These are phyloP conservation scores for Candolleomyces eurysporus DNA, from an alignment of 768 basidiomycete species.

Conservation along the genomic window DNA sequence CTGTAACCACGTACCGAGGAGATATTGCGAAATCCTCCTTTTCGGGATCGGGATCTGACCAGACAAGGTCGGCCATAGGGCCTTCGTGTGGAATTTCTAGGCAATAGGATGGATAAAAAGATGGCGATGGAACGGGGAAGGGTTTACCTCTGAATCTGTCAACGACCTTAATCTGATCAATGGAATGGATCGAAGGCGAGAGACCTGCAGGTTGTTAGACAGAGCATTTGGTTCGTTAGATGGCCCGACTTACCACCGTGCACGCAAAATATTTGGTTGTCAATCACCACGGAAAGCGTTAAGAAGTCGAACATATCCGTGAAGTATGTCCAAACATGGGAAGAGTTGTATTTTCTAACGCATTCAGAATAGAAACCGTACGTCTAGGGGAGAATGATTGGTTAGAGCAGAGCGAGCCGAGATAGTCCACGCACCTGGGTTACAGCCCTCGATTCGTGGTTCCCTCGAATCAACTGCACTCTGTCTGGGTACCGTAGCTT, in stretches of 20 bases:
- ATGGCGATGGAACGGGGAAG: neutral
- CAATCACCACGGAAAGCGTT: constrained; percentile 95
- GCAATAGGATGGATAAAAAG: constrained; percentile 5
- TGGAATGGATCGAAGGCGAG: constrained; percentile 97
- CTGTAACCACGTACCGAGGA: constrained; percentile 64
- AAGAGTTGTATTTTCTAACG: constrained; percentile 92
- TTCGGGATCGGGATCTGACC: constrained; percentile 99
- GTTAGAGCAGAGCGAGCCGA: constrained; percentile 21
- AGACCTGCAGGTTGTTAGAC: constrained; percentile 54
- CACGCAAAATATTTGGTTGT: constrained; percentile 98
- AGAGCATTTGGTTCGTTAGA: constrained; percentile 11
- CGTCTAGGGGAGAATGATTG: constrained; percentile 52
- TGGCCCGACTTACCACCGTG: constrained; percentile 73
- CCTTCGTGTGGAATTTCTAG: constrained; percentile 98
- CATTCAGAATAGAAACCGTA: constrained; percentile 99
- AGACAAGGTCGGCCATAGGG: constrained; percentile 99
- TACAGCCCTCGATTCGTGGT: constrained; percentile 96
- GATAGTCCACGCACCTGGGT: constrained; percentile 67
- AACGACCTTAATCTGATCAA: constrained; percentile 99
- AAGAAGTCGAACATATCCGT: constrained; percentile 99
- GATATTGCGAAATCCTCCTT: constrained; percentile 99
- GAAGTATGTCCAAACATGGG: constrained; percentile 98
- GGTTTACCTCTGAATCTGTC: constrained; percentile 89
- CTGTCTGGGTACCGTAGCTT: constrained; percentile 96
- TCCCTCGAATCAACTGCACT: constrained; percentile 94